Percentiles rank a stretch among this genome's conserved stretches.
Evolutionary conservation across 306 rosid genomes (phyloP).

Genomic region (Cyclanthera cordifolia): DNA sequence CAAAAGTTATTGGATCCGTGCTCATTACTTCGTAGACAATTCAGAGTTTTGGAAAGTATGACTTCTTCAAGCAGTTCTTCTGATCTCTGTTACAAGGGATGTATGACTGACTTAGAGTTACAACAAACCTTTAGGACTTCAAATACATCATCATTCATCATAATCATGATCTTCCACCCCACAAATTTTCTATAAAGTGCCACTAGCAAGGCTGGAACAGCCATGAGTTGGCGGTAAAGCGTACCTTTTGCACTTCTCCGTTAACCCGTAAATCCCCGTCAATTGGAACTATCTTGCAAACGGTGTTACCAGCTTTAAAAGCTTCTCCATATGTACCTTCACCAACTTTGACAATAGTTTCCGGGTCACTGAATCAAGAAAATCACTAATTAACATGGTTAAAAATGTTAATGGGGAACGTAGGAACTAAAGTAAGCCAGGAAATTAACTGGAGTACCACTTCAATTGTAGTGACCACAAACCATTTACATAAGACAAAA

Average conservation of each 20-base stretch:
- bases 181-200: not conserved
- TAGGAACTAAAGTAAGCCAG: not conserved
- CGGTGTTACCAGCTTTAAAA: slow-evolving; percentile 60
- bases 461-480: not conserved
- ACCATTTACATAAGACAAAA: not conserved
- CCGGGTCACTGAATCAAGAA: slow-evolving; percentile 40
- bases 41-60: slow-evolving; percentile 76
- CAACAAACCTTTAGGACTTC: slow-evolving; percentile 3
- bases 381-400: slow-evolving; percentile 18
- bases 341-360: slow-evolving; percentile 57
- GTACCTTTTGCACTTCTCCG: slow-evolving; percentile 87
- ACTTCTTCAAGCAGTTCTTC: slow-evolving; percentile 85
- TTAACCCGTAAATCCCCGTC: slow-evolving; percentile 76
- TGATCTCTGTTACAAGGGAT: slow-evolving; percentile 47
- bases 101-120: slow-evolving; percentile 12
- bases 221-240: slow-evolving; percentile 2
- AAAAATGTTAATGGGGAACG: slow-evolving; percentile 4
- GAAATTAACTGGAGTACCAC: not conserved
- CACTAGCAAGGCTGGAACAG: slow-evolving; percentile 5
- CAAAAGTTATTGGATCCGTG: slow-evolving; percentile 38
- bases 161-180: not conserved
- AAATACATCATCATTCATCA: not conserved
- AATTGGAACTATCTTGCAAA: slow-evolving; percentile 86
- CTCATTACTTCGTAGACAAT: slow-evolving; percentile 41
- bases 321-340: slow-evolving; percentile 98